These are phyloP conservation scores for Diaporthe vaccinii DNA, from an alignment of 2,329 filamentous ascomycete species.

Conservation along the genomic window DNA sequence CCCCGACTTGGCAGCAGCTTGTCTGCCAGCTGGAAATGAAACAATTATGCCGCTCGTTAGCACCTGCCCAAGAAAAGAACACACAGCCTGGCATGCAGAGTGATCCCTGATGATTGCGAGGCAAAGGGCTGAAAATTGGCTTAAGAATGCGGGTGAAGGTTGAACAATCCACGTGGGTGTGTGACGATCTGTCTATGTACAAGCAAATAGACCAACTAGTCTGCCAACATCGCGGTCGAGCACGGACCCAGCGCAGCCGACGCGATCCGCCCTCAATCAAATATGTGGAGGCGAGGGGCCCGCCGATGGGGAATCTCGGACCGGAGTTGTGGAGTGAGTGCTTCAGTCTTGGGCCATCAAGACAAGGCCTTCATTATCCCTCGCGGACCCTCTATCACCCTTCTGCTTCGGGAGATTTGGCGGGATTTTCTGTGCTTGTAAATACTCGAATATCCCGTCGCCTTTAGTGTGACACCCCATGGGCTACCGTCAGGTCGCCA, in stretches of 20 bases:
- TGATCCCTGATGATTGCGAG: neutral
- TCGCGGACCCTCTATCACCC: neutral
- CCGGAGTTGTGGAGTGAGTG: slow-evolving; percentile 11
- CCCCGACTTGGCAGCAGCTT: slow-evolving; percentile 11
- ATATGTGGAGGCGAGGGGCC: slow-evolving; percentile 12
- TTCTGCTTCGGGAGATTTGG: neutral
- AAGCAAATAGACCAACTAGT: slow-evolving; percentile 10
- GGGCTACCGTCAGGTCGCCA: neutral
- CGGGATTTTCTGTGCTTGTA: neutral
- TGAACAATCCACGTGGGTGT: slow-evolving; percentile 8
- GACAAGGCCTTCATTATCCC: slow-evolving; percentile 1
- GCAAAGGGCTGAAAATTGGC: neutral
- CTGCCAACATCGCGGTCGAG: neutral
- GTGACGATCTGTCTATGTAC: neutral
- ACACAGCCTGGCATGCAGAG: neutral
- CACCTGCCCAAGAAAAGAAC: neutral
- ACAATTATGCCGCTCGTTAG: slow-evolving; percentile 19
- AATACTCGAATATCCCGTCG: neutral
- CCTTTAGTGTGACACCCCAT: neutral
- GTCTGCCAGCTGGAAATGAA: slow-evolving; percentile 23
- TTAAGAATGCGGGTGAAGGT: neutral
- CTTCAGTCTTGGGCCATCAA: neutral
- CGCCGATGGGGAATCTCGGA: slow-evolving; percentile 8
- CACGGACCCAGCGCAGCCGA: neutral
- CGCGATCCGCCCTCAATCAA: neutral